Evolutionary conservation across 2,329 filamentous ascomycete genomes (phyloP), one percentile per base, ranked within the genome.

Genomic region (Calonectria honghensis): DNA sequence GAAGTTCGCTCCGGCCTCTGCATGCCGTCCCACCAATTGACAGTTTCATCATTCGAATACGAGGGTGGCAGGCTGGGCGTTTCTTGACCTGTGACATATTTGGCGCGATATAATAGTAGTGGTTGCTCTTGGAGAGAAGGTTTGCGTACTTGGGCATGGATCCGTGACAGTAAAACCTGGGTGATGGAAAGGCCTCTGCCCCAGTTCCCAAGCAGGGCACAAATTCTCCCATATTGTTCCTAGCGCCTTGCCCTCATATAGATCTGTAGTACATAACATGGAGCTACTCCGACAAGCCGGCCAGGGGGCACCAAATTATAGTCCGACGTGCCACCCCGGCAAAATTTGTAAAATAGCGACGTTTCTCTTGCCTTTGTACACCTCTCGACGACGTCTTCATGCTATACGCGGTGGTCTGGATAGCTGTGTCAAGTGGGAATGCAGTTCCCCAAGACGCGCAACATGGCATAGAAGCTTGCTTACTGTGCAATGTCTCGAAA

Each of bases 31-130:
- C 10, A 63, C 57, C 57, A 20, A 63, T n/a, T 27, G 37, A 20
- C 24, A 27, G 35, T 16, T 39, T 41, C 24, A 29, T 63, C 57
- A 14, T 27, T 29, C 31, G 37, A 63, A 63, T 63, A 63, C 57
- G 57, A 45, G 35, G 24, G 24, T 18, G 2, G 35, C 6, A 14
- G 20, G 37, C 14, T 41, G 24, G 6, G 27, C 3, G 14, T 20
- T 63, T 41, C 37, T 63, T 3, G 10, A 13, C 3, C 24, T 7
- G 24, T 29, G 7, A 16, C 27, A 18, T 63, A 9, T 61, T 29
- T 29, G 13, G n/a, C n/a, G 24, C 5, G 7, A 4, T 14, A 1
- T 11, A 20, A 20, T 24, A 31, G 39, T 29, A 24, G 3, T 31
- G 37, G 2, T 41, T 18, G 14, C 4, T 31, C 35, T 5, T 31